phyloP scores from a whole-genome alignment of 2,329 filamentous ascomycete species.

The Aspergillus quadrilineatus region DNA sequence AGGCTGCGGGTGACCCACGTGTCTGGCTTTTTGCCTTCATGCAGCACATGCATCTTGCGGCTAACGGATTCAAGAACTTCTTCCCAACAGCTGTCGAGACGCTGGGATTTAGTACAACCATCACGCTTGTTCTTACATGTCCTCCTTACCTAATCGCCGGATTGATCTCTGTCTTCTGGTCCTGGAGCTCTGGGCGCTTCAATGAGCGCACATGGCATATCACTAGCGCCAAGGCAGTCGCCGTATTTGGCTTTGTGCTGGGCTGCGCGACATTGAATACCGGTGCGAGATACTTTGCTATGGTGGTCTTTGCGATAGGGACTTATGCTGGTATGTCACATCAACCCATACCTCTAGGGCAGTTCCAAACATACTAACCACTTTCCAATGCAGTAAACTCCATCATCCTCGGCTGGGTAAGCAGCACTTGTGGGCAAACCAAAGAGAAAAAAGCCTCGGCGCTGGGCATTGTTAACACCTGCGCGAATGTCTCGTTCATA shows the following conservation, averaged over 20 bases:
- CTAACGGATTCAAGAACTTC: slow-evolving; percentile 48
- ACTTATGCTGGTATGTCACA: slow-evolving; percentile 25
- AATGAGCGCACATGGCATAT: slow-evolving; percentile 37
- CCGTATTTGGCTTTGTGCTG: slow-evolving; percentile 33
- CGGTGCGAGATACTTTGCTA: slow-evolving; percentile 34
- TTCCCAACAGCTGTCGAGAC: slow-evolving; percentile 48
- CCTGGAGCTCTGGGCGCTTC: slow-evolving; percentile 52
- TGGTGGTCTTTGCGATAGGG: slow-evolving; percentile 33
- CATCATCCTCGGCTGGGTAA: slow-evolving; percentile 45
- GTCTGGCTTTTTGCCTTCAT: slow-evolving; percentile 47
- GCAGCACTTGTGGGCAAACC: slow-evolving; percentile 43
- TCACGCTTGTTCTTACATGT: slow-evolving; percentile 51
- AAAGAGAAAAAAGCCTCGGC: slow-evolving; percentile 46
- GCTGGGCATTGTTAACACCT: slow-evolving; percentile 44
- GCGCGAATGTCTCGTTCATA: slow-evolving; percentile 42
- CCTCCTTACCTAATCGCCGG: slow-evolving; percentile 52
- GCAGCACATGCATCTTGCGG: slow-evolving; percentile 49
- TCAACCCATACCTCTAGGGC: neutral
- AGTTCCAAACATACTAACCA: neutral
- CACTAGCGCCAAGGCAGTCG: slow-evolving; percentile 25
- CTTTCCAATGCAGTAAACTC: slow-evolving; percentile 34
- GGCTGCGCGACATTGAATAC: slow-evolving; percentile 30
- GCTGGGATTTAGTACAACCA: slow-evolving; percentile 47
- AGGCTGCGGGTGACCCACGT: slow-evolving; percentile 28
- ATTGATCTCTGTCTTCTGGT: slow-evolving; percentile 47